Evolutionary conservation across 768 basidiomycete genomes (phyloP), one percentile per base, ranked within the genome.

Genomic region (Kwoniella mangroviensis): DNA sequence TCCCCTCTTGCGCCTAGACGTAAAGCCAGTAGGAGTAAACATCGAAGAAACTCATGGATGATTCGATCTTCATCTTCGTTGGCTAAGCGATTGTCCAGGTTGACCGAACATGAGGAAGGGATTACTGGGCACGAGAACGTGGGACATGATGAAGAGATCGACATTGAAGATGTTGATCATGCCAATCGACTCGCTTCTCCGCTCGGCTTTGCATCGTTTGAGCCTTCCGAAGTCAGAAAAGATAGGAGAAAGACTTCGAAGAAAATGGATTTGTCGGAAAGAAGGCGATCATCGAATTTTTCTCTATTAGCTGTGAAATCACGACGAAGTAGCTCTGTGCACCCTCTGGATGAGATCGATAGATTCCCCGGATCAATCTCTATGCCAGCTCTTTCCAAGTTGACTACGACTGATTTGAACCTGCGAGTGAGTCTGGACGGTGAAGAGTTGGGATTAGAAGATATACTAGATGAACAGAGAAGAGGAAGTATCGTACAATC

Each of bases 401-500:
- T 69, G 26, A 12, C 43, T 5, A 49, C 62, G 1, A 34, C 63
- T 1, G 56, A 63, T 22, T 28, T 69, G n/a, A 65, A 59, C 17
- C 57, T 65, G 2, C 34, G 45, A 10, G 49, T 60, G 26, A 53
- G 55, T 21, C 34, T 57, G 26, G 68, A 62, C 11, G 45, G 22
- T 12, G 59, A 65, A n/a, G 58, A 52, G 28, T 53, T 70, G 24
- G 64, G 64, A 6, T 51, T 70, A 22, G 64, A 70, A 11, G 69
- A 70, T 54, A 70, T 70, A 22, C 52, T 70, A 1, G 69, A 70
- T 28, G 54, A 62, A 22, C 43, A 42, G 28, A 63, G 59, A 55
- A 55, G 69, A 45, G 60, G 51, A 19, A 68, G 60, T 24, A 68
- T 68, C 21, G 58, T 68, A 13, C 53, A 62, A n/a, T 22, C 43